phyloP scores from a whole-genome alignment of 768 basidiomycete genomes.

The Auricularia heimuer region DNA sequence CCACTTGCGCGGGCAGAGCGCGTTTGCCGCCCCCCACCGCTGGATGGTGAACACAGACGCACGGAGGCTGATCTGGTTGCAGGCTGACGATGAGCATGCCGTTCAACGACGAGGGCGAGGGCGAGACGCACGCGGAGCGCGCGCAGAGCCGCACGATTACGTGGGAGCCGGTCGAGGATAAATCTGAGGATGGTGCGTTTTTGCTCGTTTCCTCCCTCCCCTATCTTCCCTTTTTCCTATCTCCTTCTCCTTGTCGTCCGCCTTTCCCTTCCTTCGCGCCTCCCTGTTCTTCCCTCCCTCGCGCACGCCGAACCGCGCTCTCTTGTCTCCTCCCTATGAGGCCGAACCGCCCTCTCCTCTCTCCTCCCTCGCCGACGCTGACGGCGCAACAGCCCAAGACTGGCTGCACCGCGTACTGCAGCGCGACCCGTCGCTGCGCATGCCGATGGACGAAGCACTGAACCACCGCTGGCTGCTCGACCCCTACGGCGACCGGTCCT shows the following conservation, averaged over 20 bases:
- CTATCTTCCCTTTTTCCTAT: constrained; percentile 1
- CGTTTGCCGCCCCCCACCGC: too few species aligned
- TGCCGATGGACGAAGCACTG: constrained; percentile 61
- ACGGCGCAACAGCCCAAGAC: constrained; percentile 35
- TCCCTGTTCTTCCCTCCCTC: too few species aligned
- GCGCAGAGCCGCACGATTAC: constrained; percentile 53
- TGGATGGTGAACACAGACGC: too few species aligned
- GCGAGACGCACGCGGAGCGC: constrained; percentile 48
- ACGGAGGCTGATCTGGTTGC: constrained; percentile 3
- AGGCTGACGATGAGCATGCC: constrained; percentile 73
- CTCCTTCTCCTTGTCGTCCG: background rate
- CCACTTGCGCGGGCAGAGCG: too few species aligned
- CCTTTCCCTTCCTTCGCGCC: too few species aligned
- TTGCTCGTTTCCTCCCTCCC: background rate
- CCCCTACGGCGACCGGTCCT: background rate
- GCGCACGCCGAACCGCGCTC: too few species aligned
- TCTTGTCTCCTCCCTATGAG: background rate
- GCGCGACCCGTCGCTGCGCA: constrained; percentile 51
- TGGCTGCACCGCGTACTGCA: constrained; percentile 64
- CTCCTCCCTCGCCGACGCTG: background rate
- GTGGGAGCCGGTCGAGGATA: constrained; percentile 39
- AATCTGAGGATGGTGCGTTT: constrained; percentile 41
- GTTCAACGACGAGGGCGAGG: constrained; percentile 69
- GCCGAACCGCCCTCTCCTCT: too few species aligned
- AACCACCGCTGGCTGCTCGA: constrained; percentile 64